Conservation (phyloP, 371 early-diverging fungal species). For the Circinella minor region DNA sequence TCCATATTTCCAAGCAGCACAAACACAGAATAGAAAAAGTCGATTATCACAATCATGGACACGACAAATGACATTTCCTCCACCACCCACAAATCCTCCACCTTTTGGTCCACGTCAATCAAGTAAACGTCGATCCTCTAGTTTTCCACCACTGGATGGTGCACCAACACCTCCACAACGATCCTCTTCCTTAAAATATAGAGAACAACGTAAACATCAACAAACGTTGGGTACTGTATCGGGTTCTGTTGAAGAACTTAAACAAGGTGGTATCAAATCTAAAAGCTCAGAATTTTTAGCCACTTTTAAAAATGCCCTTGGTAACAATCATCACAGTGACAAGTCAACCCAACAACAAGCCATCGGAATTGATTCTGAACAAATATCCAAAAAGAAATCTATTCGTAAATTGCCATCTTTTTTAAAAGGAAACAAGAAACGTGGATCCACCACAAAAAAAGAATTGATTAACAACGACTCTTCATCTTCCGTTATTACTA, state of each 20-base stretch:
- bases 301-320: conserved; percentile 14
- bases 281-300: conserved; percentile 20
- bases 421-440: conserved; percentile 22
- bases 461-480: conserved; percentile 9
- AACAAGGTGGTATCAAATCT: conserved; percentile 14
- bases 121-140: conserved; percentile 22
- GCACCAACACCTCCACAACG: conserved; percentile 26
- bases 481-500: neutral
- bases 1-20: conserved; percentile 10
- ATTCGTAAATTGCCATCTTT: conserved; percentile 31
- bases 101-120: conserved; percentile 15
- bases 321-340: neutral
- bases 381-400: conserved; percentile 20
- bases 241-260: conserved; percentile 9
- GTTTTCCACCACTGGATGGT: conserved; percentile 16
- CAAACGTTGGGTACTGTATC: neutral
- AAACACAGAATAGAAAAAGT: conserved; percentile 14
- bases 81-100: conserved; percentile 26
- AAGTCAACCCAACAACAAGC: neutral
- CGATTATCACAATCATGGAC: conserved; percentile 12
- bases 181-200: conserved; percentile 30
- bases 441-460: conserved; percentile 11
- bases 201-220: conserved; percentile 13
- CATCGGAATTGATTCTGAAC: neutral
- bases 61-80: conserved; percentile 32